Percentiles rank a stretch among this genome's conserved stretches.
These are phyloP conservation scores for Giardia muris DNA, from an alignment of 208 protist species.

Conservation along the genomic window DNA sequence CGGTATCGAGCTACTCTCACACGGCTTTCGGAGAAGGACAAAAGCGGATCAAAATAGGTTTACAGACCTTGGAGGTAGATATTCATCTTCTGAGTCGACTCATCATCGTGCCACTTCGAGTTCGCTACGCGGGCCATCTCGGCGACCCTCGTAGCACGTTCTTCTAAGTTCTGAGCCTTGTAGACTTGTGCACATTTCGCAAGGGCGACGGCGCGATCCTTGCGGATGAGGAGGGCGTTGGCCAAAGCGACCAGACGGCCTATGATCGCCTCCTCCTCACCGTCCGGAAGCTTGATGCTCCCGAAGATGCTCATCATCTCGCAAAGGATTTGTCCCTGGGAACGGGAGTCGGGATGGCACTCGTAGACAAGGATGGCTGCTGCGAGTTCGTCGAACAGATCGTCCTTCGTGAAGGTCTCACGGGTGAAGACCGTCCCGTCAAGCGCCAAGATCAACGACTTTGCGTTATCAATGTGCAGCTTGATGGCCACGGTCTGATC, in stretches of 20 bases:
- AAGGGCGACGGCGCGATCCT: neutral
- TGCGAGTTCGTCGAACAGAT: neutral
- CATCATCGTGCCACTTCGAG: neutral
- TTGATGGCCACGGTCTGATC: neutral
- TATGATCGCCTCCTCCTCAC: neutral
- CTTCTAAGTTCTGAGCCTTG: neutral
- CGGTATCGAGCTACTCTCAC: too few relatives aligned
- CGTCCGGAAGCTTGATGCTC: neutral
- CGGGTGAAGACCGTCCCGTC: neutral
- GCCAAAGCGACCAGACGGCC: neutral
- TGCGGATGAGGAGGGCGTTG: neutral
- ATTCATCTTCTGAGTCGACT: neutral
- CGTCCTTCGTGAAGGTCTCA: constrained; percentile 7
- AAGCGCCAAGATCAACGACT: neutral
- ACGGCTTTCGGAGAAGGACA: too few relatives aligned
- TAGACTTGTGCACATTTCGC: neutral
- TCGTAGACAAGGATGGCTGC: constrained; percentile 8
- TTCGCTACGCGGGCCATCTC: neutral
- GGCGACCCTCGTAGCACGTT: neutral
- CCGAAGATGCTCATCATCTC: neutral
- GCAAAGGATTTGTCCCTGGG: neutral
- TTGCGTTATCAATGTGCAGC: neutral
- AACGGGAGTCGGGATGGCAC: neutral
- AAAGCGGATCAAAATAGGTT: too few relatives aligned
- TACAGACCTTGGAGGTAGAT: neutral